phyloP scores from a whole-genome alignment of 208 protist species.

The Crithidia acanthocephali region DNA sequence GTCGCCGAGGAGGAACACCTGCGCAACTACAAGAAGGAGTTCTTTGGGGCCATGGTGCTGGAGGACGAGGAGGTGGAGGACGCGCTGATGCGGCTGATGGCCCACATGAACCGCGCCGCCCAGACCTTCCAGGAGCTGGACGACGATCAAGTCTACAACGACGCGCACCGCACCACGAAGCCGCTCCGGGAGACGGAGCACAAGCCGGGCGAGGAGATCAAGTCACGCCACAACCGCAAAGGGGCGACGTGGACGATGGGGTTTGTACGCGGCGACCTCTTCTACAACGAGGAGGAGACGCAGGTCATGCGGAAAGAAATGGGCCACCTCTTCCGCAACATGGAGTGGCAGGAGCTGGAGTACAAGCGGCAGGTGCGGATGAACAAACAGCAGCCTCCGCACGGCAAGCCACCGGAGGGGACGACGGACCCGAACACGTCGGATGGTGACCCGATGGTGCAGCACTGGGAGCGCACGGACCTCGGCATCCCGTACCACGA shows the following conservation, averaged over 20 bases:
- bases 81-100: conserved; percentile 85
- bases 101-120: conserved; percentile 85
- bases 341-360: conserved; percentile 91
- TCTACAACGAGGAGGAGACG: conserved; percentile 92
- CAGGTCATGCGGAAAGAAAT: conserved; percentile 91
- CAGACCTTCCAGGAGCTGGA: conserved; percentile 88
- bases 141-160: conserved; percentile 84
- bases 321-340: conserved; percentile 86
- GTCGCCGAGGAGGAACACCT: conserved; percentile 85
- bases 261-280: conserved; percentile 87
- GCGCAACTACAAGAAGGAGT: conserved; percentile 85
- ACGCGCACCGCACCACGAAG: conserved; percentile 71
- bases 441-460: conserved; percentile 80
- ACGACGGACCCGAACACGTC: conserved; percentile 74
- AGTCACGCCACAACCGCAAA: conserved; percentile 48
- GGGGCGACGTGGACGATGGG: conserved; percentile 89
- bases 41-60: conserved; percentile 84
- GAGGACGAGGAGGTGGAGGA: conserved; percentile 93
- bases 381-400: conserved; percentile 83
- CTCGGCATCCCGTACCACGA: conserved; percentile 89
- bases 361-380: conserved; percentile 89
- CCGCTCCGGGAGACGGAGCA: conserved; percentile 75
- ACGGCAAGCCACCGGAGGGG: conserved; percentile 78
- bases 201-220: conserved; percentile 67
- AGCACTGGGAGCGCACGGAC: conserved; percentile 91